Evolutionary conservation across 805 yeast species (phyloP), one percentile per base, ranked within the genome.

Genomic region (Pichia phayaonensis): DNA sequence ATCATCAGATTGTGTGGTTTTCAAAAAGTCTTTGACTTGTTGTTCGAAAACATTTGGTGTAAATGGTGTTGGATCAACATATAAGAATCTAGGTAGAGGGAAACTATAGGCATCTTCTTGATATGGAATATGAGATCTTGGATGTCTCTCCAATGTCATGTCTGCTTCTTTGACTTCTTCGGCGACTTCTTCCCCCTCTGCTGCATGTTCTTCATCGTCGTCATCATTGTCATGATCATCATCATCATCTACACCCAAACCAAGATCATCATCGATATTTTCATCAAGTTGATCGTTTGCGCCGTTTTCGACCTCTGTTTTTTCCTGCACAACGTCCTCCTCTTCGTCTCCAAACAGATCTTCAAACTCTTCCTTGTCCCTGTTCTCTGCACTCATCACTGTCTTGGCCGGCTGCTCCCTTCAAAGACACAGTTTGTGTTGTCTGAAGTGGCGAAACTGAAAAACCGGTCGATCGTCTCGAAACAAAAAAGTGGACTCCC

Each of bases 61-160:
- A 66, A 92, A 94, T 39, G 96, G 95, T 54, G 80, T 79, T 2
- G 97, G 86, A 54, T 90, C 95, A 34, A 90, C 81, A 48, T 79
- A 81, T 51, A 94, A 69, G 60, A 87, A 92, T 21, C 88, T 83
- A 2, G 99, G 99, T 53, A 90, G 70, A 54, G 86, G 84, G 46
- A 86, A 78, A 48, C 60, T 62, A 47, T 62, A 63, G 2, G 71
- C 62, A 2, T 66, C 67, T 24, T 42, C 49, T 22, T 61, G 29
- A 40, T 23, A 58, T 6, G 71, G 67, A 21, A 61, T 63, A 50
- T 74, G 78, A 8, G 75, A 64, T 49, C 70, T 64, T 2, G 81
- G 74, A 59, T 78, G 83, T 63, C 76, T 77, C 55, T 74, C 85
- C 61, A 69, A 67, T 63, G 56, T 72, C 61, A 61, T 67, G 64